These are phyloP conservation scores for Flammula alnicola DNA, from an alignment of 1,284 basidiomycete genomes.

Conservation along the genomic window DNA sequence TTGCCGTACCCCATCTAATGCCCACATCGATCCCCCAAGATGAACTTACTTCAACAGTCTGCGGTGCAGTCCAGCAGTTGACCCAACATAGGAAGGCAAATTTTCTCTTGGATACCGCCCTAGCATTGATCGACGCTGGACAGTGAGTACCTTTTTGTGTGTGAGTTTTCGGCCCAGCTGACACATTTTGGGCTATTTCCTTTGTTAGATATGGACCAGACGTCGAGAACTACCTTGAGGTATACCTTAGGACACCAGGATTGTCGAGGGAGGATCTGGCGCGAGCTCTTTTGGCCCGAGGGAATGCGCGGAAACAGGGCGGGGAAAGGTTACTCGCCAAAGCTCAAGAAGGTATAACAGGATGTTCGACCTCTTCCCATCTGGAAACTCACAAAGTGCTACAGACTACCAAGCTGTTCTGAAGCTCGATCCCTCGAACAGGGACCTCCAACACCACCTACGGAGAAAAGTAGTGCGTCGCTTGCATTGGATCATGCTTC, in stretches of 20 bases:
- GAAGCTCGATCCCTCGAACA: constrained; percentile 61
- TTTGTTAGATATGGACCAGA: constrained; percentile 58
- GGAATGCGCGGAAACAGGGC: constrained; percentile 57
- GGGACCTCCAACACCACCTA: constrained; percentile 53
- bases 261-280: constrained; percentile 54
- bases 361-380: neutral
- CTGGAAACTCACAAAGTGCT: constrained; percentile 6
- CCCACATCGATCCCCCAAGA: constrained; percentile 38
- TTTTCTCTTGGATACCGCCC: constrained; percentile 61
- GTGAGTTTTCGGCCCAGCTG: constrained; percentile 3
- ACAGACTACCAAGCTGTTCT: constrained; percentile 63
- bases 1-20: constrained; percentile 22
- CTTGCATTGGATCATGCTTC: constrained; percentile 2
- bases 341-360: constrained; percentile 57
- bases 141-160: constrained; percentile 36
- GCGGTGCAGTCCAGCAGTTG: constrained; percentile 56
- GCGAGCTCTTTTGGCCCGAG: constrained; percentile 59
- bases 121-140: constrained; percentile 58
- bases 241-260: constrained; percentile 64
- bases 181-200: constrained; percentile 4
- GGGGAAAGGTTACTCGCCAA: constrained; percentile 57
- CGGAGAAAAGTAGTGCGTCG: constrained; percentile 48
- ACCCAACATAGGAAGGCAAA: constrained; percentile 54
- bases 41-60: constrained; percentile 62
- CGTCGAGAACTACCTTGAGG: constrained; percentile 66